Percentiles rank a stretch among this genome's conserved stretches.
These are phyloP conservation scores for Corrigiola litoralis DNA, from an alignment of 179 eudicot genomes.

Conservation along the genomic window DNA sequence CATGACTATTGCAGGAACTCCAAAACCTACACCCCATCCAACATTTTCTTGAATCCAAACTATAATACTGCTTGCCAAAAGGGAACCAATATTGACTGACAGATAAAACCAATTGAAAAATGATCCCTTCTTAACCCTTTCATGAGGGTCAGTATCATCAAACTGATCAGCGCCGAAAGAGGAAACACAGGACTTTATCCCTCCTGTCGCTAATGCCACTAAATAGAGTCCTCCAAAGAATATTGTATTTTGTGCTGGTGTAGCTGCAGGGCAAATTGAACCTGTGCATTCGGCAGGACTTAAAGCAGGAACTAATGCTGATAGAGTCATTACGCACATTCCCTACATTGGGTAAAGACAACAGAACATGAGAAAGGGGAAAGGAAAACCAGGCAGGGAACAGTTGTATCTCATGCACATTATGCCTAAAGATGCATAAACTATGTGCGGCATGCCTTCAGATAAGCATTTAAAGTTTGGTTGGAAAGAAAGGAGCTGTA, in stretches of 20 bases:
- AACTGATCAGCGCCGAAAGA: conserved; percentile 79
- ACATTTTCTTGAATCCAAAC: conserved; percentile 66
- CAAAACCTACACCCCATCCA: conserved; percentile 68
- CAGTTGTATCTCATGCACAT: neutral
- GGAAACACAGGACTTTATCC: conserved; percentile 64
- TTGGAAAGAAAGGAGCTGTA: no score
- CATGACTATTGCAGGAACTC: conserved; percentile 64
- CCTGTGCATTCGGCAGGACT: conserved; percentile 52
- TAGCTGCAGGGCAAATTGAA: conserved; percentile 54
- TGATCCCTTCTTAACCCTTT: conserved; percentile 55
- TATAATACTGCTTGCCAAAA: conserved; percentile 50
- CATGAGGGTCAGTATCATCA: conserved; percentile 59
- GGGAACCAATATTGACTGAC: conserved; percentile 58
- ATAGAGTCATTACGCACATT: conserved; percentile 57
- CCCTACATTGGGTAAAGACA: conserved; percentile 31
- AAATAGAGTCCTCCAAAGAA: conserved; percentile 58
- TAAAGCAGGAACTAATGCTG: conserved; percentile 51
- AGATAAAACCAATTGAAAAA: conserved; percentile 77
- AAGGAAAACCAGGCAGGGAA: no score
- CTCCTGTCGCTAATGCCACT: conserved; percentile 68
- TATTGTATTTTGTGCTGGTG: conserved; percentile 46
- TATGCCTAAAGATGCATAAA: neutral
- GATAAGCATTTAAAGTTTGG: no score
- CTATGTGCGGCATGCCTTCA: neutral
- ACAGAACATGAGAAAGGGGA: neutral